Conservation (phyloP, 2,329 filamentous ascomycete genomes). For the Penicillium oxalicum region DNA sequence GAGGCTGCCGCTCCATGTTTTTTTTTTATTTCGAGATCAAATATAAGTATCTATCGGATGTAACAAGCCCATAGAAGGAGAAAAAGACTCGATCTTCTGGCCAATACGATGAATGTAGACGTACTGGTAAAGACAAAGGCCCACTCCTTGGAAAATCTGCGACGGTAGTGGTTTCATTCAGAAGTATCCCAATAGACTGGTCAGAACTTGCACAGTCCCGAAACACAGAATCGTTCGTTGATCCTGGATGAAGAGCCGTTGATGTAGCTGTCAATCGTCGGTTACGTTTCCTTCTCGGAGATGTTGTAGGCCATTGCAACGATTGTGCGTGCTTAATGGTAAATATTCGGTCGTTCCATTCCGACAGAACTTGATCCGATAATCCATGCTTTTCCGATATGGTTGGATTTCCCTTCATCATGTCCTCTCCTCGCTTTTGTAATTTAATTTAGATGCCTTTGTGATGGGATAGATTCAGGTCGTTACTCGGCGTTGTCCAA, state of each 20-base stretch:
- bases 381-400: too few relatives aligned
- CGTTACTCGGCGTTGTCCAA: too few relatives aligned
- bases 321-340: neutral
- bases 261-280: constrained; percentile 32
- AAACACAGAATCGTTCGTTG: constrained; percentile 43
- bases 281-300: constrained; percentile 18
- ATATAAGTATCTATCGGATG: too few relatives aligned
- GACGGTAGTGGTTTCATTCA: constrained; percentile 50
- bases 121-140: constrained; percentile 46
- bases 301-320: constrained; percentile 22
- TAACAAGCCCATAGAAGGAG: neutral
- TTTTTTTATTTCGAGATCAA: neutral
- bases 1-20: neutral
- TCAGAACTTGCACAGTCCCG: constrained; percentile 52
- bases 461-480: too few relatives aligned
- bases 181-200: constrained; percentile 50
- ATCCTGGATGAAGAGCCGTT: constrained; percentile 41
- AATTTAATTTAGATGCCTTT: too few relatives aligned
- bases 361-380: too few relatives aligned
- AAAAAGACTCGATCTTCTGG: neutral
- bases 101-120: neutral
- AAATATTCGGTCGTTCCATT: too few relatives aligned
- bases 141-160: constrained; percentile 41
- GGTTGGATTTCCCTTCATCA: too few relatives aligned
- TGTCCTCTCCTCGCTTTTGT: too few relatives aligned